Conservation (phyloP, 257 asterid species). For the Nyctanthes arbortristis region DNA sequence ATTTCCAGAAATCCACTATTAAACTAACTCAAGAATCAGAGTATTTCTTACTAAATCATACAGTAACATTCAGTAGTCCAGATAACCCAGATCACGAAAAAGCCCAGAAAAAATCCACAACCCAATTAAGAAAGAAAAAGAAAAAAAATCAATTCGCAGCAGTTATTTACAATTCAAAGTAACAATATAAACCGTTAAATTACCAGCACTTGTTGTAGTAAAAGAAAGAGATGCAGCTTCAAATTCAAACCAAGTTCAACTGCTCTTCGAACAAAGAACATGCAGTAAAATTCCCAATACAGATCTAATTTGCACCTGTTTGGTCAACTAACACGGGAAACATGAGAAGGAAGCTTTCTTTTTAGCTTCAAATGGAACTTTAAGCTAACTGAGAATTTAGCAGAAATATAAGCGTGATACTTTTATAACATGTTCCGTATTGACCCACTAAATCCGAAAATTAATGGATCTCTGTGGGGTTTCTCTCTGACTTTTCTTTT, state of each 20-base stretch:
- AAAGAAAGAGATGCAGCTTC: not conserved
- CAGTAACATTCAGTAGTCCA: constrained; percentile 15
- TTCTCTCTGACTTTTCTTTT: not conserved
- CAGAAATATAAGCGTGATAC: constrained; percentile 11
- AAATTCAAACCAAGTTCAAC: constrained; percentile 11
- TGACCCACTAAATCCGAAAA: constrained; percentile 14
- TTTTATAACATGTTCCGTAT: constrained; percentile 9
- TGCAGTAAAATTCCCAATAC: not conserved
- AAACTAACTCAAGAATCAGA: constrained; percentile 17
- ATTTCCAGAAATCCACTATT: constrained; percentile 12
- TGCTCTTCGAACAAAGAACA: not conserved
- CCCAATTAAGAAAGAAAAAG: not conserved
- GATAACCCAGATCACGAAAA: constrained; percentile 15
- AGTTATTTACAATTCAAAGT: too few relatives aligned
- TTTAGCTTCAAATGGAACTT: constrained; percentile 12
- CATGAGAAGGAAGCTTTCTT: constrained; percentile 14
- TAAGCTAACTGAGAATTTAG: constrained; percentile 16
- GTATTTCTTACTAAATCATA: not conserved
- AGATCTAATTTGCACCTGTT: constrained; percentile 15
- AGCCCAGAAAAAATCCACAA: not conserved
- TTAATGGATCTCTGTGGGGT: not conserved
- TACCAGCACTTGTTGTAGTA: constrained; percentile 7
- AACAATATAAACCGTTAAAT: constrained; percentile 8
- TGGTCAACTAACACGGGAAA: constrained; percentile 28
- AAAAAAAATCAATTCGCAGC: too few relatives aligned